Percentiles rank a stretch among this genome's conserved stretches.
Evolutionary conservation across 495 filamentous ascomycete genomes (phyloP).

Genomic region (Tuber indicum): DNA sequence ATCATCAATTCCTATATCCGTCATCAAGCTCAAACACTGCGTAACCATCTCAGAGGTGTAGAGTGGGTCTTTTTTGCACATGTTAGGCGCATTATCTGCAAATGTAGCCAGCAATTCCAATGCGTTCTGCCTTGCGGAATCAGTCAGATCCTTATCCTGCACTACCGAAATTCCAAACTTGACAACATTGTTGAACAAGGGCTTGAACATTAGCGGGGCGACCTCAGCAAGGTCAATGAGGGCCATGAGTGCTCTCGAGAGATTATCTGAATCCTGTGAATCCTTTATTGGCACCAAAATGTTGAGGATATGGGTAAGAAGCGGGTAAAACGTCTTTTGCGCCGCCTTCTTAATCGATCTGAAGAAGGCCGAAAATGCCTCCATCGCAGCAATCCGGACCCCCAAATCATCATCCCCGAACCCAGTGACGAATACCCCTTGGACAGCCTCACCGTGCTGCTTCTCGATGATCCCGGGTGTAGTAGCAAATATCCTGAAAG

Average conservation of each 20-base stretch:
- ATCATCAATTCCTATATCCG: constrained; percentile 92
- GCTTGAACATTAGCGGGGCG: constrained; percentile 93
- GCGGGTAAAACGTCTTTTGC: constrained; percentile 74
- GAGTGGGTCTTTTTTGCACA: constrained; percentile 85
- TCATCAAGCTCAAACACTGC: constrained; percentile 97
- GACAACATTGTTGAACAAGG: constrained; percentile 80
- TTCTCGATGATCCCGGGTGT: constrained; percentile 95
- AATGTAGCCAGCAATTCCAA: constrained; percentile 97
- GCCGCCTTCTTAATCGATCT: constrained; percentile 76
- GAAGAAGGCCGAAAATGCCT: constrained; percentile 95
- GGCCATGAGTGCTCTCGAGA: constrained; percentile 79
- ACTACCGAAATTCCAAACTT: constrained; percentile 87
- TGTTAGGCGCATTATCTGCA: constrained; percentile 83
- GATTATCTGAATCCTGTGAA: constrained; percentile 74
- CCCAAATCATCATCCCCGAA: constrained; percentile 83
- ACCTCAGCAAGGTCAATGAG: constrained; percentile 90
- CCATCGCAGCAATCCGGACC: constrained; percentile 88
- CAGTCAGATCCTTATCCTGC: constrained; percentile 87
- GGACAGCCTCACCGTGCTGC: constrained; percentile 80
- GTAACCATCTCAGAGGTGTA: constrained; percentile 97
- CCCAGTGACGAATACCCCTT: constrained; percentile 76
- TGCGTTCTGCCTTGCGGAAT: constrained; percentile 86
- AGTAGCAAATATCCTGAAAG: constrained; percentile 89
- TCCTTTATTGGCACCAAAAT: constrained; percentile 91
- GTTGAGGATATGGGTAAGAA: constrained; percentile 84